phyloP scores from a whole-genome alignment of 805 yeast genomes.

The Lachancea dasiensis region DNA sequence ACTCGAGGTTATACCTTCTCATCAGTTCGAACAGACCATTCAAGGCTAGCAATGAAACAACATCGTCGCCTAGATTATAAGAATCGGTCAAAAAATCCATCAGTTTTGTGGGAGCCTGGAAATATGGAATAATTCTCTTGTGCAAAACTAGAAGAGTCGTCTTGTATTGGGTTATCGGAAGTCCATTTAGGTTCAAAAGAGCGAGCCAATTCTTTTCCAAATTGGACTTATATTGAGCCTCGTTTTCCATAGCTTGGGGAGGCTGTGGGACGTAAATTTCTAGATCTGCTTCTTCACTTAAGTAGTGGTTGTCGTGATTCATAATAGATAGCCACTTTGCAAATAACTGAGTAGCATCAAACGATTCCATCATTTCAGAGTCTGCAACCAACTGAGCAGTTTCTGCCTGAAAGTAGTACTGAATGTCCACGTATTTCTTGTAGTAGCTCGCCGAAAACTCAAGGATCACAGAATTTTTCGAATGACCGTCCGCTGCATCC shows the following conservation, averaged over 20 bases:
- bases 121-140: constrained; percentile 74
- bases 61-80: constrained; percentile 50
- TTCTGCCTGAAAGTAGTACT: constrained; percentile 62
- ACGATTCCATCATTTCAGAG: constrained; percentile 21
- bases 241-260: constrained; percentile 40
- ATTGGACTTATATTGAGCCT: constrained; percentile 47
- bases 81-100: constrained; percentile 95
- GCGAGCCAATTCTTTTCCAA: constrained; percentile 67
- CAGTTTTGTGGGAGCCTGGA: constrained; percentile 69
- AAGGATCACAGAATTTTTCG: constrained; percentile 41
- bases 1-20: constrained; percentile 76
- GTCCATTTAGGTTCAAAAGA: constrained; percentile 44
- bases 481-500: constrained; percentile 41
- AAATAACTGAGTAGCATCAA: constrained; percentile 20
- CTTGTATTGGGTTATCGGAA: constrained; percentile 55
- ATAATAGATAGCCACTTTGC: constrained; percentile 37
- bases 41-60: constrained; percentile 69
- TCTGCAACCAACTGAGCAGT: constrained; percentile 23
- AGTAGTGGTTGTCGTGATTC: constrained; percentile 32
- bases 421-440: constrained; percentile 63
- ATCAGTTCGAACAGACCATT: constrained; percentile 85
- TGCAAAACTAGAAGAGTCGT: constrained; percentile 65
- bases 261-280: constrained; percentile 39
- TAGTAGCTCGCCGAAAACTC: constrained; percentile 57
- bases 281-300: constrained; percentile 32